Conservation (phyloP, 176 grass and related monocot species). For the Lolium perenne region DNA sequence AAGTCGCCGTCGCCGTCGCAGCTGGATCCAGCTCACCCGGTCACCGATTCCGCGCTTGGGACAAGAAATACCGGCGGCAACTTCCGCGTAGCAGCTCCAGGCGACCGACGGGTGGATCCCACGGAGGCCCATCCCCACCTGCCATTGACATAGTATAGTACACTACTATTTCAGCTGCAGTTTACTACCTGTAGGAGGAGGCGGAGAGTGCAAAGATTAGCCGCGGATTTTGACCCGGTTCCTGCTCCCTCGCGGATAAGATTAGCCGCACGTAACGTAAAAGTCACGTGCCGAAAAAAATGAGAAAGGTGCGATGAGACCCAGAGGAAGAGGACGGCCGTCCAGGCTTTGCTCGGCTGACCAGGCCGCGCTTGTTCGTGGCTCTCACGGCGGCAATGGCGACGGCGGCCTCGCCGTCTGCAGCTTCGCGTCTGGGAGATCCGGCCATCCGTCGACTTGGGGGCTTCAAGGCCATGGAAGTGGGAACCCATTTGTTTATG, state of each 20-base stretch:
- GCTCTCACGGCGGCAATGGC: not conserved
- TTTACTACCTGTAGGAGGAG: too few relatives aligned
- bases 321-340: too few relatives aligned
- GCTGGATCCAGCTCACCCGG: slow-evolving; percentile 51
- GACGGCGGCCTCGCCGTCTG: not conserved
- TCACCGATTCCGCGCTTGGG: not conserved
- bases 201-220: not conserved
- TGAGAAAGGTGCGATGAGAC: too few relatives aligned
- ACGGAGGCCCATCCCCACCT: accelerated
- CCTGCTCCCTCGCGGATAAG: not conserved
- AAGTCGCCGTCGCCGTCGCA: not conserved
- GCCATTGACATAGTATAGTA: not conserved
- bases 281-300: not conserved
- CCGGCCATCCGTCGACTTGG: not conserved
- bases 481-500: too few relatives aligned
- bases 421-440: not conserved
- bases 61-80: not conserved
- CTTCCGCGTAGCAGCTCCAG: accelerated
- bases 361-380: not conserved
- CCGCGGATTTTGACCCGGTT: slow-evolving; percentile 14
- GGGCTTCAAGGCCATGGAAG: not conserved
- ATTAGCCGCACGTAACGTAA: slow-evolving; percentile 33
- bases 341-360: too few relatives aligned
- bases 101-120: not conserved
- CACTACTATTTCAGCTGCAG: too few relatives aligned